Evolutionary conservation across 129 eudicot species (phyloP), one percentile per base, ranked within the genome.

Genomic region (Calendula officinalis): DNA sequence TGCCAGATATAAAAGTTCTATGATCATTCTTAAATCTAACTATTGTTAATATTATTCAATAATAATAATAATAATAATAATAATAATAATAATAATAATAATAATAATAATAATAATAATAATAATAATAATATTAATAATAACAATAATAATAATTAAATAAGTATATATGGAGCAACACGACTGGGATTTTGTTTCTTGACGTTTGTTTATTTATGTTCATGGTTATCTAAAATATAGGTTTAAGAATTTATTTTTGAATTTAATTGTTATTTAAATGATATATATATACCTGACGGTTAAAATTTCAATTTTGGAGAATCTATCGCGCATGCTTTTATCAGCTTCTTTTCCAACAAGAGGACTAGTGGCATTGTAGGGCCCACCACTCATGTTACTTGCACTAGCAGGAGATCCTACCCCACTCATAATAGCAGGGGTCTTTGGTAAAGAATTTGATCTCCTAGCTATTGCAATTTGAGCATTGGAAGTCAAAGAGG

Each of bases 391-490:
- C 78, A 85, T 80, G 70, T 73, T 91, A 71, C 87, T 62, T 13
- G 83, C 95, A 75, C 99, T 92, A 47, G 87, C 91, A 44, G 96
- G 96, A 70, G 96, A 92, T n/a, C 84, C 96, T 30, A 85, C 90
- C 55, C 89, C 95, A 64, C 81, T 88, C 73, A 92, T 81, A 15
- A 68, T 77, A 62, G 89, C 30, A 90, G 80, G 86, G 8, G 89
- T 73, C 67, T 85, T 88, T 8, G 99, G 84, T 41, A 85, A 84
- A 51, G 99, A 88, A 64, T 73, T 85, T 36, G 96, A 68, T 72
- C 89, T 77, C 69, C 96, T 77, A 14, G 97, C 95, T 75, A 83
- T 83, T 30, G 71, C 81, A 41, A 72, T 76, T 53, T 90, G 97
- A 33, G 82, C 95, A 69, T 82, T 79, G 8, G 88, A 83, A 46